Evolutionary conservation across 2,329 filamentous ascomycete genomes (phyloP).

Genomic region (Pseudogymnoascus sp.): DNA sequence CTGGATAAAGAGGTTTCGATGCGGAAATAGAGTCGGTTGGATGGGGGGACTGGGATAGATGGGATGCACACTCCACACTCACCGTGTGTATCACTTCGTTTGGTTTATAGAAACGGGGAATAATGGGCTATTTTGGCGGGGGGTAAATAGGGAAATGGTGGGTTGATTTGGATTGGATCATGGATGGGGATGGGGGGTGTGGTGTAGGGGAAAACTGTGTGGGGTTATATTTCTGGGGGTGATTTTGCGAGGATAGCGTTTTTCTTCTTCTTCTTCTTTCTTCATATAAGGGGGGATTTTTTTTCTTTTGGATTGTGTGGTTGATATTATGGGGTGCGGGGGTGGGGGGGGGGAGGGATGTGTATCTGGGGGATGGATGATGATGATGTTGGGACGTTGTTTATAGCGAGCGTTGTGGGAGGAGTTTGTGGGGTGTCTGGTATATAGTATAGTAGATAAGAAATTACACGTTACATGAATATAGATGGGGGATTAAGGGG

Average conservation of each 20-base stretch:
- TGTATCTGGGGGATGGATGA: background rate
- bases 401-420: background rate
- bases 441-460: background rate
- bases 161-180: background rate
- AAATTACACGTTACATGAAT: background rate
- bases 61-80: background rate
- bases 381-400: background rate
- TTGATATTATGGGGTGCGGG: background rate
- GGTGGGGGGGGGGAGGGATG: background rate
- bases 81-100: background rate
- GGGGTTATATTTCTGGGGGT: background rate
- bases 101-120: background rate
- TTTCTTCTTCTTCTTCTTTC: no score
- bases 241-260: background rate
- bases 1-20: background rate
- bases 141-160: background rate
- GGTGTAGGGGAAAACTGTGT: background rate
- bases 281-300: background rate
- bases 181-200: no score
- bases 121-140: background rate
- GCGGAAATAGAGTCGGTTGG: background rate
- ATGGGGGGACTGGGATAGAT: background rate
- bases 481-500: background rate
- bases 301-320: background rate
- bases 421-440: background rate